These are phyloP conservation scores for Hibiscus trionum DNA, from an alignment of 345 rosid species.

Conservation along the genomic window DNA sequence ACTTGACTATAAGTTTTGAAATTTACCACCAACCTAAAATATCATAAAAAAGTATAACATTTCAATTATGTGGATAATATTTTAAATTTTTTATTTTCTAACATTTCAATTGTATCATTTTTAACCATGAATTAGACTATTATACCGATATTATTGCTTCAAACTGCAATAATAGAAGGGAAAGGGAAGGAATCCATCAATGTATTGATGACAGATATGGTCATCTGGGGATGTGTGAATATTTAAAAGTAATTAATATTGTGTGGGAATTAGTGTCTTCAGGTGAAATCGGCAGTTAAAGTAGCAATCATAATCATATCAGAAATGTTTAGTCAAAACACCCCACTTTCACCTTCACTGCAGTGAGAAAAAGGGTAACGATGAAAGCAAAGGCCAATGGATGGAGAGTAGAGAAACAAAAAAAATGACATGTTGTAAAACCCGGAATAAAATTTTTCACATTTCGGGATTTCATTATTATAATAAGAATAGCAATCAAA, in stretches of 20 bases:
- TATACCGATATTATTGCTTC: not conserved
- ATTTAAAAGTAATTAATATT: not conserved
- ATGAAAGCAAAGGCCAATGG: not conserved
- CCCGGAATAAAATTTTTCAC: conserved; percentile 7
- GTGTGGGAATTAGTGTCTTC: not conserved
- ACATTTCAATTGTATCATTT: too few relatives aligned
- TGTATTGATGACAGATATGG: conserved; percentile 2
- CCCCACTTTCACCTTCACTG: not conserved
- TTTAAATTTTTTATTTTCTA: too few relatives aligned
- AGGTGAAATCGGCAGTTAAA: conserved; percentile 15
- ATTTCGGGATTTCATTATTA: conserved; percentile 23
- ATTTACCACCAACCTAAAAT: too few relatives aligned
- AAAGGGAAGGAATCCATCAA: not conserved
- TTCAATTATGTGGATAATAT: too few relatives aligned
- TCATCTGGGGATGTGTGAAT: not conserved
- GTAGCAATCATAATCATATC: not conserved
- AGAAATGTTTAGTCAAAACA: conserved; percentile 15
- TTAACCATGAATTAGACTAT: too few relatives aligned
- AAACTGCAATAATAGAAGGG: not conserved
- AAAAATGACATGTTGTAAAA: not conserved
- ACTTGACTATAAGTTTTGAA: too few relatives aligned
- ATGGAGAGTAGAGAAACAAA: not conserved
- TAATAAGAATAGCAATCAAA: conserved; percentile 24
- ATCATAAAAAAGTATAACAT: too few relatives aligned
- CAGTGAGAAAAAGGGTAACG: conserved; percentile 1